Base-by-base conservation (phyloP, 176 grass and related monocot species). In the Carex littledalei region DNA sequence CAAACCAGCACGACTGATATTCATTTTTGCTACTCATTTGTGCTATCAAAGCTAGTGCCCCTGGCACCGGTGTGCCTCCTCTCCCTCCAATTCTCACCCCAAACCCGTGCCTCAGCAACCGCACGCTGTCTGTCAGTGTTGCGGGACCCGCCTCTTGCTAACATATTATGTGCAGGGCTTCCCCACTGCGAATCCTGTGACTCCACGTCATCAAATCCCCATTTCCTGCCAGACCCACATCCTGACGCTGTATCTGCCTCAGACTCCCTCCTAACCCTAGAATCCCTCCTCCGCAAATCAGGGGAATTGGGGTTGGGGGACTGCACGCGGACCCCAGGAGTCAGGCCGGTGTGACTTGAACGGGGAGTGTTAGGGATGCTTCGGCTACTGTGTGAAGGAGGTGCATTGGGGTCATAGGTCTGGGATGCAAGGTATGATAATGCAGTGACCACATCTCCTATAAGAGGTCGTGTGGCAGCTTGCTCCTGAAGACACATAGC, bases 401-500 rank as follows among this genome's bases (percentile, higher is more conserved):
- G 56, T 14, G 93, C 90, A 80, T 94, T 92, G 76, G 91, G 93
- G 76, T 95, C 91, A 86, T 95, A 95, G 61, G 87, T 85, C 86
- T 99, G 96, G 56, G 96, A 99, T 84, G 96, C 96, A 64, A 99
- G 90, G 78, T 99, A 99, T 62, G 96, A 99, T 61, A 99, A 92
- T 29, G 96, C 96, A 6, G 96, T 99, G 31, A 99, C 96, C 2
- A 99, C 96, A 88, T 99, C 96, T 55, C 91, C 96, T 43, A 99
- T 99, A 57, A 92, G 91, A 74, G 96, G 96, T 12, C 96, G 89
- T 69, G 93, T 95, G 21, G 96, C 85, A 41, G 93, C 93, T 88
- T 99, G 96, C 84, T 99, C 96, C 87, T 99, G 96, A 67, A 99
- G 88, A 85, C 96, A 99, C 96, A 99, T 99, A 58, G 96, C 96